Evolutionary conservation across 495 filamentous ascomycete genomes (phyloP).

Genomic region (Daldinia concentrica): DNA sequence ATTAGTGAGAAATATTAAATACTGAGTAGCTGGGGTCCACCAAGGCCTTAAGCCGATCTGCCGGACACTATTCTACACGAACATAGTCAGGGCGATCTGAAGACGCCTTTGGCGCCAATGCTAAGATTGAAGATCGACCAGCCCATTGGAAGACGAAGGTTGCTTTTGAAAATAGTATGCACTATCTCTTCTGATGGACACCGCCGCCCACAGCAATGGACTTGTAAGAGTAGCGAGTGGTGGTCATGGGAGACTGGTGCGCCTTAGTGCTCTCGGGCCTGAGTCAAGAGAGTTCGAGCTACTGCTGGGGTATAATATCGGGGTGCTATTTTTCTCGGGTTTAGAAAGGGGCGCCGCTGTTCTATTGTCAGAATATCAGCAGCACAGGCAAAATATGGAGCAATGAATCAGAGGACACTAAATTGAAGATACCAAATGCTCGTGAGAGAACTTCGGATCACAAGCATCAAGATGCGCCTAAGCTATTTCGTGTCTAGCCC

Average conservation of each 20-base stretch:
- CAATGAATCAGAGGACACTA: background rate
- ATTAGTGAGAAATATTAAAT: conserved; percentile 11
- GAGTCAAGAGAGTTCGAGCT: conserved; percentile 33
- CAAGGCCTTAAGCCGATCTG: background rate
- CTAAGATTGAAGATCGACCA: background rate
- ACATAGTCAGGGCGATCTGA: conserved; percentile 20
- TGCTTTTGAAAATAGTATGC: background rate
- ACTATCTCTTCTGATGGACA: background rate
- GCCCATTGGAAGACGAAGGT: background rate
- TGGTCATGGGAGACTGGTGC: background rate
- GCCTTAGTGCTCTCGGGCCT: background rate
- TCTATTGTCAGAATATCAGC: background rate
- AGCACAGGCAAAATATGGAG: background rate
- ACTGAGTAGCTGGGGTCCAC: background rate
- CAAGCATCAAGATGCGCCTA: background rate
- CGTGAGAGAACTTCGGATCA: background rate
- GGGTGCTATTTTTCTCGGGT: background rate
- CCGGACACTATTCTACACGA: background rate
- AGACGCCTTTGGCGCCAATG: background rate
- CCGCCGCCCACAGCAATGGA: background rate
- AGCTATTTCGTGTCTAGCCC: background rate
- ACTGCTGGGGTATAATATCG: conserved; percentile 5
- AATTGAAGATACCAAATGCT: background rate
- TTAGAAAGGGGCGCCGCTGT: background rate
- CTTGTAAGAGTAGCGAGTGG: background rate